phyloP scores from a whole-genome alignment of 108 stramenopile species.

The Fragilariopsis cylindrus region DNA sequence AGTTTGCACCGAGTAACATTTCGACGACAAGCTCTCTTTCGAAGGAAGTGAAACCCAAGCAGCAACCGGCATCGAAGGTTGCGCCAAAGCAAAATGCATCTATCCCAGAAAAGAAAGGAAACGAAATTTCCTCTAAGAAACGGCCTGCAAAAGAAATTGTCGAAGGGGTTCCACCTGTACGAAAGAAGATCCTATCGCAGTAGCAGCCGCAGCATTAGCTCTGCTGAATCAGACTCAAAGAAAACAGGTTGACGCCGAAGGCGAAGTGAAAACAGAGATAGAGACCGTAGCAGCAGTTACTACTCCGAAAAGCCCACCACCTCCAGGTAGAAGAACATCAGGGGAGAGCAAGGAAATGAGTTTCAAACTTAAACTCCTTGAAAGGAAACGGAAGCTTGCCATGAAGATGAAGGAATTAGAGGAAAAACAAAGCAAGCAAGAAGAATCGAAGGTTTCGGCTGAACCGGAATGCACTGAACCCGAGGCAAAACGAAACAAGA shows the following conservation, averaged over 20 bases:
- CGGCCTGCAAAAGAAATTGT: not conserved
- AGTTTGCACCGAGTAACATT: conserved; percentile 51
- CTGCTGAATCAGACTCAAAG: not conserved
- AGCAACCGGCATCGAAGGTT: not conserved
- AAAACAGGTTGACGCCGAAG: not conserved
- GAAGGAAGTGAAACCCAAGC: not conserved
- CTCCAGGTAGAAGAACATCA: conserved; percentile 20
- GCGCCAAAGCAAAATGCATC: not conserved
- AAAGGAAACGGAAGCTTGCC: conserved; percentile 51
- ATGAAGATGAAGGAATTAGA: not conserved
- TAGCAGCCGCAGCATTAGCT: not conserved
- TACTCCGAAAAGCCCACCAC: not conserved
- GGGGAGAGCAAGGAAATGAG: conserved; percentile 41
- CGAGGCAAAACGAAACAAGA: conserved; percentile 25
- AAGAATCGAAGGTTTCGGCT: conserved; percentile 2
- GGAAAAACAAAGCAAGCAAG: conserved; percentile 23
- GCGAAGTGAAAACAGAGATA: too few species aligned
- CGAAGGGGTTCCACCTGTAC: not conserved
- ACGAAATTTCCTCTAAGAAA: not conserved
- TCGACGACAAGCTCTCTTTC: not conserved
- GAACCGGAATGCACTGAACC: conserved; percentile 15
- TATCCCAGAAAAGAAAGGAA: not conserved
- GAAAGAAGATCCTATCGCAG: conserved; percentile 5
- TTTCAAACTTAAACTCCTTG: conserved; percentile 51
- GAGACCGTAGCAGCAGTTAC: not conserved